Evolutionary conservation across 1,284 basidiomycete species (phyloP), one percentile per base, ranked within the genome.

Genomic region (Abortiporus biennis): DNA sequence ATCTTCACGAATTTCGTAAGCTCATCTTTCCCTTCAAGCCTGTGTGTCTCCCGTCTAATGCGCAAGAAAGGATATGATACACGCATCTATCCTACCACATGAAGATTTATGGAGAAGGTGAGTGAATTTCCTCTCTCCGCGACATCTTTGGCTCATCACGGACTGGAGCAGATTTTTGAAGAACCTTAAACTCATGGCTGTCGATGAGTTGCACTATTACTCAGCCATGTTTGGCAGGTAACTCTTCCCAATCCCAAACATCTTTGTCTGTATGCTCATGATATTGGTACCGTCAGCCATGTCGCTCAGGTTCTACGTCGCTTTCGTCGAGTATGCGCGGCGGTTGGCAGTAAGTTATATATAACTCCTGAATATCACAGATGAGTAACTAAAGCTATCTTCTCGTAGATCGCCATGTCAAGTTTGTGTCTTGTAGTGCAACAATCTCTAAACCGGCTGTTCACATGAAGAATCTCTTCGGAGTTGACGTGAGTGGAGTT

Each of bases 201-300:
- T 93, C 0, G 92, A 95, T 54, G 88, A 92, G 60, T 58, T 92
- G 31, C 90, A 92, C 58, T 90, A 87, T 52, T 92, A 92, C 51
- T 68, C 74, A 2, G 77, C 80, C 34, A 61, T 82, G 9, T 71
- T 88, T 45, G 86, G 85, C 54, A 87, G 82, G 85, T 83, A 49
- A 29, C 48, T 38, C 8, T 8, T 22, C 15, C 2, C 20, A 21
- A 31, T 35, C n/a, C n/a, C n/a, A n/a, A n/a, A n/a, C n/a, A n/a
- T n/a, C n/a, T 24, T 42, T 17, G 25, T 15, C 19, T 4, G 17
- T n/a, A 17, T 38, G 9, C 21, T 15, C n/a, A 15, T n/a, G n/a
- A n/a, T n/a, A n/a, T n/a, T n/a, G n/a, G n/a, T n/a, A 41, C 30
- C 20, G 41, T 16, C 43, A 89, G 85, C 49, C 87, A 92, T 54